Base-by-base conservation (phyloP, 1,284 basidiomycete genomes). In the Malassezia dermatis region DNA sequence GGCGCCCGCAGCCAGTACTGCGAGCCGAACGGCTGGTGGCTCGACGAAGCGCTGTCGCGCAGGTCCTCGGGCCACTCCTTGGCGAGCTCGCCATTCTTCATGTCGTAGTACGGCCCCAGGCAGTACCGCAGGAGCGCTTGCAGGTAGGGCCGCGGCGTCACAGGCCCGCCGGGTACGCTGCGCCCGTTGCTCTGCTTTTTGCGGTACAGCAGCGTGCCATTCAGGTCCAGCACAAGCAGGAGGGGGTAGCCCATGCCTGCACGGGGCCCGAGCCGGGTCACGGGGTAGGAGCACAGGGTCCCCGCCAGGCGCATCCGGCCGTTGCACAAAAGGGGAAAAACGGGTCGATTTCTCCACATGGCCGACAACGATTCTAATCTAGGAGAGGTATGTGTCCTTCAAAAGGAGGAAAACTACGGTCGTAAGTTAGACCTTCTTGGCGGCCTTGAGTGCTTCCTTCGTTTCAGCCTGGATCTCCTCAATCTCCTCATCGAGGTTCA, bases 181-280 rank as follows among this genome's bases (percentile, higher is more conserved):
- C 60, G 48, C 0, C 59, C 53, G 26, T 49, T 43, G 8, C 48
- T 39, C 17, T 58, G 4, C 77, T 76, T 43, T 1, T 81, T 79
- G 12, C 87, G 82, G 34, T 82, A 78, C n/a, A 89, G 79, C 8
- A 89, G 81, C 0, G 86, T 84, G 4, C 87, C 87, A 66, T 89
- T 89, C 42, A 89, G 78, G 70, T 89, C 88, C 8, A 89, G 80
- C 3, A 89, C 79, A 46, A 89, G 78, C 0, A 89, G 80, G 71
- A 58, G 47, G 44, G 43, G 27, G n/a, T 39, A 2, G 37, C 37
- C 37, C 37, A 39, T 39, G 3, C 17, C 37, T 39, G 19, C 37
- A 8, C 19, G 17, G 19, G 5, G 37, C 37, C 2, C 8, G 2
- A 15, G 10, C 37, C 19, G 37, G n/a, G 7, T 4, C n/a, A 39